Base-by-base conservation (phyloP, 164 flowering plant species). In the Liriodendron chinense region DNA sequence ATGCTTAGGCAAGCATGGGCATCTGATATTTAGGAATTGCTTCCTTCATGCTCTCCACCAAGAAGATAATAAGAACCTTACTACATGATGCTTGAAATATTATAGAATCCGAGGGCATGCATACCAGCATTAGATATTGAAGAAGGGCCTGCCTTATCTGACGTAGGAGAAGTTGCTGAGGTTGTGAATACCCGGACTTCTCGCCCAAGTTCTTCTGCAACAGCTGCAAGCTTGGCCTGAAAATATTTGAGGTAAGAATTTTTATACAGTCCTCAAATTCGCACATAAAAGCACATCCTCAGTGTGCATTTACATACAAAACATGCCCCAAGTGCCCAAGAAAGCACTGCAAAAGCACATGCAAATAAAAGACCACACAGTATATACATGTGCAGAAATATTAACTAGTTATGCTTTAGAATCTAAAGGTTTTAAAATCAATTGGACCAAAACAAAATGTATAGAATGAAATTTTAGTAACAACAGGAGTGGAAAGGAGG, bases 161-260 rank as follows among this genome's bases (percentile, higher is more conserved):
- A 75, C 26, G 84, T 73, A 25, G 72, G 64, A 71, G 92, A 87
- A 69, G 80, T 48, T 26, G 82, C 8, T 25, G 79, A 56, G 66
- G 96, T 94, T 69, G 87, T 87, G 83, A 94, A 94, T 14, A 94
- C 92, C 48, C 84, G 89, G 26, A 94, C 81, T 70, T 89, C 97
- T 79, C 91, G 86, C 47, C 98, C 98, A 77, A 82, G 84, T 74
- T 86, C 87, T 75, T 90, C 86, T 70, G 84, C 87, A 3, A 77
- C 78, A 72, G 86, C 90, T 16, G 82, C 85, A 78, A 89, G 84
- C 81, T 83, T 90, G 57, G 85, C 91, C 96, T 94, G 83, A 74
- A 47, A 72, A 57, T 65, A 49, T 0, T n/a, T 68, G 13, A 68
- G 23, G 71, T 24, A 61, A 65, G 9, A 61, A 25, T 20, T 9